phyloP scores from a whole-genome alignment of 1,139 yeast genomes.

The Hyphopichia burtonii region DNA sequence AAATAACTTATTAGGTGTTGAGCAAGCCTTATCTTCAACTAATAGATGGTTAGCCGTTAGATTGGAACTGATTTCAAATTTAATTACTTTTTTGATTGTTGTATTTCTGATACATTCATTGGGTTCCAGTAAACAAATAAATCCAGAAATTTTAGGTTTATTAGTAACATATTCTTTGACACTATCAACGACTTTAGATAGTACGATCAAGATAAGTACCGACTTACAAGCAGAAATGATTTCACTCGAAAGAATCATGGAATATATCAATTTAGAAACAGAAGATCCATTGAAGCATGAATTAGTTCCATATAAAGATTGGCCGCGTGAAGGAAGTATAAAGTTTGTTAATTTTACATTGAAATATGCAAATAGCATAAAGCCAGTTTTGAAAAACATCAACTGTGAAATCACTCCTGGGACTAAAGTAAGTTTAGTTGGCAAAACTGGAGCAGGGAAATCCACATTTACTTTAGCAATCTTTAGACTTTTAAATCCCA shows the following conservation, averaged over 20 bases:
- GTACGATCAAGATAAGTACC: conserved; percentile 23
- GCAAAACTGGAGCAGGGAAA: conserved; percentile 46
- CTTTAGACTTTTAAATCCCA: conserved; percentile 37
- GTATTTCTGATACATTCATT: conserved; percentile 17
- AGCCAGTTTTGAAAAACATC: conserved; percentile 33
- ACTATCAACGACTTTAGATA: conserved; percentile 19
- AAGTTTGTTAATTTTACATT: conserved; percentile 29
- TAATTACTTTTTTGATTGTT: conserved; percentile 18
- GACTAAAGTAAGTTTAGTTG: conserved; percentile 41
- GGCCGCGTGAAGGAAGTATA: conserved; percentile 35
- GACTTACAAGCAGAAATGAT: conserved; percentile 23
- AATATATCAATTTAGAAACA: conserved; percentile 19
- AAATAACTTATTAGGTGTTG: conserved; percentile 15
- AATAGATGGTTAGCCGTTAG: conserved; percentile 28
- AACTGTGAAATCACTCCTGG: conserved; percentile 25
- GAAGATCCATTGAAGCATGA: conserved; percentile 18
- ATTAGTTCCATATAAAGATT: conserved; percentile 20
- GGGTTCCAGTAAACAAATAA: conserved; percentile 14
- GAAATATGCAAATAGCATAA: conserved; percentile 34
- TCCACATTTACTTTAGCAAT: conserved; percentile 37
- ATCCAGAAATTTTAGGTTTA: conserved; percentile 25
- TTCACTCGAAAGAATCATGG: conserved; percentile 24
- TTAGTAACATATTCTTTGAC: conserved; percentile 24
- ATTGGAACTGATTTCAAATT: conserved; percentile 21
- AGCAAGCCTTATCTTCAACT: conserved; percentile 11